Base-by-base conservation (phyloP, 306 rosid species). In the Canavalia ensiformis region DNA sequence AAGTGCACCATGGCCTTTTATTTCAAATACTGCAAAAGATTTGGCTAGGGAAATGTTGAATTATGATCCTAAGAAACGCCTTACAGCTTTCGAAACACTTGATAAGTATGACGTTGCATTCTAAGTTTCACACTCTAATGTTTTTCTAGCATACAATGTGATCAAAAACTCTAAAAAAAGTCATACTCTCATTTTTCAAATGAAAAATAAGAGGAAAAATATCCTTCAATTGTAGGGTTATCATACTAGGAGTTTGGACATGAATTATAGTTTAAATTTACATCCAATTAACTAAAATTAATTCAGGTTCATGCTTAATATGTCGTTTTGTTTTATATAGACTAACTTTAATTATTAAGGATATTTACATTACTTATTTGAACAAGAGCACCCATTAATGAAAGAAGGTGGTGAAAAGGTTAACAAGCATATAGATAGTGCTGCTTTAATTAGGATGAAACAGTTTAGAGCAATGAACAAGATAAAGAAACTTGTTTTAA, bases 391-490 rank as follows among this genome's bases (percentile, higher is more conserved):
- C 75, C 93, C 91, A 45, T 96, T 98, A 98, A 80, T 96, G 88
- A 93, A 81, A 86, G 87, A 88, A 81, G 97, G 86, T 13, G 90
- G 88, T 72, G 83, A 87, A 77, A 86, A 88, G 47, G 78, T 98
- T 37, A 93, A 89, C 83, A 93, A 75, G 82, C 98, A 97, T 44
- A 86, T 90, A 60, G 94, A 93, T 60, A 93, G 91, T 78, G 99
- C 94, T 10, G 97, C 93, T 74, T 91, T 93, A 56, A 88, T 18
- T 68, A 87, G 99, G 84, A 89, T 96, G 98, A 96, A 88, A 85
- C 99, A 96, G 76, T 96, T 96, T 88, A 88, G 97, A 83, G 97
- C 94, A 82, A 93, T 96, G 99, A 96, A 93, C 88, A 96, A 96
- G 86, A 74, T 96, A 90, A 96, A 96, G 92, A 86, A 86, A 80